phyloP scores from a whole-genome alignment of 805 yeast species.

The Blastobotrys terrestris region DNA sequence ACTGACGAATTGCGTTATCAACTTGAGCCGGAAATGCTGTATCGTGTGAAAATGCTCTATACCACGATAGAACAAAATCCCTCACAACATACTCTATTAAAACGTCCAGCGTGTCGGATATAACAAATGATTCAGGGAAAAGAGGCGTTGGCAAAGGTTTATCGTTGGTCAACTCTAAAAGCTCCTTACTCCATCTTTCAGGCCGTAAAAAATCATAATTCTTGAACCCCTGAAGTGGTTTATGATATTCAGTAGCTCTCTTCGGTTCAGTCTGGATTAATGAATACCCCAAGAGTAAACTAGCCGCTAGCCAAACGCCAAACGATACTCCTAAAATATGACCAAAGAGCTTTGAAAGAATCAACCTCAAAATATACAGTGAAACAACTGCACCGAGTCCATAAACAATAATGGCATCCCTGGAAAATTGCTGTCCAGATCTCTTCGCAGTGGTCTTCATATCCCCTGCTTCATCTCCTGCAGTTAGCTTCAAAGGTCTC shows the following conservation, averaged over 20 bases:
- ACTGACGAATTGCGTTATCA: slow-evolving; percentile 38
- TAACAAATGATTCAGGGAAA: slow-evolving; percentile 42
- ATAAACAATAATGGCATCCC: neutral
- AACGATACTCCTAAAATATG: neutral
- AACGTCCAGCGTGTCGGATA: slow-evolving; percentile 48
- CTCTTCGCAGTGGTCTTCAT: neutral
- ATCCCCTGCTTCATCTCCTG: neutral
- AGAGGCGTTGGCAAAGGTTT: slow-evolving; percentile 8
- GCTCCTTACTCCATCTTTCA: slow-evolving; percentile 4
- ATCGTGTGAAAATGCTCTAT: slow-evolving; percentile 38
- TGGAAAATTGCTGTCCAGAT: neutral
- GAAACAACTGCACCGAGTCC: neutral
- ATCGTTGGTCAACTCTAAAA: slow-evolving; percentile 4
- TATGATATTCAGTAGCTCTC: neutral
- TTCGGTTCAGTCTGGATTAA: neutral
- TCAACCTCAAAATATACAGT: neutral
- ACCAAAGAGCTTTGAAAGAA: neutral
- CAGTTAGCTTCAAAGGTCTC: too few species aligned
- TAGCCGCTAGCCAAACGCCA: slow-evolving; percentile 1
- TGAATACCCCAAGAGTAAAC: neutral
- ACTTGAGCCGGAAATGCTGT: slow-evolving; percentile 39
- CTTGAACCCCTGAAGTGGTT: neutral
- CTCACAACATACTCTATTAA: slow-evolving; percentile 43
- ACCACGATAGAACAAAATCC: slow-evolving; percentile 58
- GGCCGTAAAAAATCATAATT: slow-evolving; percentile 3